phyloP scores from a whole-genome alignment of 176 grass and related monocot species.

The Musa beccarii region DNA sequence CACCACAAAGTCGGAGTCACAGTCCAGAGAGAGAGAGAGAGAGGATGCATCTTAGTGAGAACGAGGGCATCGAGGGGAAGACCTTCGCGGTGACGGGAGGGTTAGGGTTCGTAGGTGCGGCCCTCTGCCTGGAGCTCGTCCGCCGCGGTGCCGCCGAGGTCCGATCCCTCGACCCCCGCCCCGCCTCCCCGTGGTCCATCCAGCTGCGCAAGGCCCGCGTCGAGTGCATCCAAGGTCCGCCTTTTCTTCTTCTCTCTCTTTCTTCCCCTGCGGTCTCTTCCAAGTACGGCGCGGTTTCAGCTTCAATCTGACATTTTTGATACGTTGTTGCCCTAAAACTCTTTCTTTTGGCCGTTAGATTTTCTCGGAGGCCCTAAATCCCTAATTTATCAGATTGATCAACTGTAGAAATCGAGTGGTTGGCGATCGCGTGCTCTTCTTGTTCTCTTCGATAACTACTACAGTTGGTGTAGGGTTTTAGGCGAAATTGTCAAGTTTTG shows the following conservation, averaged over 20 bases:
- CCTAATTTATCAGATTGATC: too few species aligned
- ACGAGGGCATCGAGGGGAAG: slow-evolving; percentile 62
- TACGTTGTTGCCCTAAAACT: background rate
- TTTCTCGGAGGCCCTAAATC: too few species aligned
- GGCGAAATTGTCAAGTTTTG: too few species aligned
- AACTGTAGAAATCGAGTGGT: background rate
- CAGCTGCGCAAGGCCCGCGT: slow-evolving; percentile 46
- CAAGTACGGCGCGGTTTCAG: background rate
- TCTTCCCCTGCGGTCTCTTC: background rate
- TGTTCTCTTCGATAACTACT: too few species aligned
- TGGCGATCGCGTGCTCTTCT: background rate
- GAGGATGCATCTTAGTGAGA: slow-evolving; percentile 66
- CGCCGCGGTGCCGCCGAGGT: slow-evolving; percentile 70
- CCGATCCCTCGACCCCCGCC: slow-evolving; percentile 55
- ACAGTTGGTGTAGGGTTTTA: too few species aligned
- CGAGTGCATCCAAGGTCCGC: slow-evolving; percentile 46
- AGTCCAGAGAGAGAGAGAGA: background rate
- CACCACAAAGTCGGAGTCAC: too few species aligned
- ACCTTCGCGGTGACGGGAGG: slow-evolving; percentile 79
- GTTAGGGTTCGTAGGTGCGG: slow-evolving; percentile 60
- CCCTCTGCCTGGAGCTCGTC: slow-evolving; percentile 67
- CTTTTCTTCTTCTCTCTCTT: background rate
- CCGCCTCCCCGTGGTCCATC: slow-evolving; percentile 41
- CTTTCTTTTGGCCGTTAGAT: background rate
- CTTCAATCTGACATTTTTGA: background rate